Evolutionary conservation across 441 rosid genomes (phyloP).

Genomic region (Erodium trifolium): DNA sequence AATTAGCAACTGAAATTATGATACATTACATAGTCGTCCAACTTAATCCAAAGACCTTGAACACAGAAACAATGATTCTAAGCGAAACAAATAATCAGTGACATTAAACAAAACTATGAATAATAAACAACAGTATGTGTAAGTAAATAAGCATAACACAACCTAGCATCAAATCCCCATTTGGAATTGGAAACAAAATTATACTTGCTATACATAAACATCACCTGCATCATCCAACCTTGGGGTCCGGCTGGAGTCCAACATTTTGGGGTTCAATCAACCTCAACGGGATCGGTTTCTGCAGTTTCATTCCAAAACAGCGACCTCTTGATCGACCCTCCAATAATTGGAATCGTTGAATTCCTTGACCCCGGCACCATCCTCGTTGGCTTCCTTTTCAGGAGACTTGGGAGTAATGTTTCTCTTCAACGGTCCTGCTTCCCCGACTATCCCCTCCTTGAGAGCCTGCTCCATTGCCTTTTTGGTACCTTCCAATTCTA

Average conservation of each 20-base stretch:
- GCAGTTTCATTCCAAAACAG: conserved; percentile 62
- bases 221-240: conserved; percentile 20
- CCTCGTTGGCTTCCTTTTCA: conserved; percentile 47
- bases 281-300: neutral
- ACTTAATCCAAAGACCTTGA: too few relatives aligned
- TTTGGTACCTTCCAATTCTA: conserved; percentile 82
- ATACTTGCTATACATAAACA: conserved; percentile 32
- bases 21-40: too few relatives aligned
- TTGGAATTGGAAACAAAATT: conserved; percentile 30
- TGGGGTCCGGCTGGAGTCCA: conserved; percentile 21
- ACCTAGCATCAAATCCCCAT: conserved; percentile 30
- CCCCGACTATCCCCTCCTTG: conserved; percentile 91
- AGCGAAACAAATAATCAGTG: neutral
- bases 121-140: conserved; percentile 27
- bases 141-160: conserved; percentile 25
- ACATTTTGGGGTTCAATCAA: conserved; percentile 30
- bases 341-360: conserved; percentile 87
- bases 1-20: too few relatives aligned
- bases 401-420: conserved; percentile 19
- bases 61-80: neutral
- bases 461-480: conserved; percentile 93
- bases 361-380: conserved; percentile 55
- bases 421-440: conserved; percentile 81
- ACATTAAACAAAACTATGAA: conserved; percentile 13
- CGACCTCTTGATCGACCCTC: conserved; percentile 86